Percentiles rank a stretch among this genome's conserved stretches.
These are phyloP conservation scores for Salix koriyanagi DNA, from an alignment of 345 rosid species.

Conservation along the genomic window DNA sequence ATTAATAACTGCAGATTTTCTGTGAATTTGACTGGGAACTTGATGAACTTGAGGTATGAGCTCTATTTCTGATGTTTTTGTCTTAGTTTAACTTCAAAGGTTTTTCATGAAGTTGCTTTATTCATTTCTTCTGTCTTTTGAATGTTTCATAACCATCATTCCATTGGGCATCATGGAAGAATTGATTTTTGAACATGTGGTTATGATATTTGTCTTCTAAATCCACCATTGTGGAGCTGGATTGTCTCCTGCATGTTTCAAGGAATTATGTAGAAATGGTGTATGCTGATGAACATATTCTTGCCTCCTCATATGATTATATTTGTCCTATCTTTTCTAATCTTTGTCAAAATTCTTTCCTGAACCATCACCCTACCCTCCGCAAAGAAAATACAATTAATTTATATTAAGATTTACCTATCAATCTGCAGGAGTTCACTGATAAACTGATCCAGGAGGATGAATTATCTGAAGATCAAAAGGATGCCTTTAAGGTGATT, in stretches of 20 bases:
- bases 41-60: constrained; percentile 76
- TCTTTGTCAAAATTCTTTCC: not conserved
- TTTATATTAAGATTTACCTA: constrained; percentile 11
- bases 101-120: not conserved
- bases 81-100: not conserved
- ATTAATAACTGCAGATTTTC: constrained; percentile 59
- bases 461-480: constrained; percentile 67
- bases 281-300: not conserved
- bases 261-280: not conserved
- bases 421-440: constrained; percentile 57
- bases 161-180: not conserved
- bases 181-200: not conserved
- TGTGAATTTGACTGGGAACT: constrained; percentile 95
- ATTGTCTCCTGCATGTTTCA: not conserved
- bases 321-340: not conserved
- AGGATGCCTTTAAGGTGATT: constrained; percentile 75
- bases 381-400: not conserved
- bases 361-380: not conserved
- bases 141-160: not conserved
- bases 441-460: constrained; percentile 59
- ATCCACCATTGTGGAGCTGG: not conserved
- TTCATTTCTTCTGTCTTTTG: not conserved
- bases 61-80: constrained; percentile 5
- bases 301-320: not conserved
- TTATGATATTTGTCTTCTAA: not conserved